Base-by-base conservation (phyloP, 345 rosid genomes). In the Eucalyptus polybractea region DNA sequence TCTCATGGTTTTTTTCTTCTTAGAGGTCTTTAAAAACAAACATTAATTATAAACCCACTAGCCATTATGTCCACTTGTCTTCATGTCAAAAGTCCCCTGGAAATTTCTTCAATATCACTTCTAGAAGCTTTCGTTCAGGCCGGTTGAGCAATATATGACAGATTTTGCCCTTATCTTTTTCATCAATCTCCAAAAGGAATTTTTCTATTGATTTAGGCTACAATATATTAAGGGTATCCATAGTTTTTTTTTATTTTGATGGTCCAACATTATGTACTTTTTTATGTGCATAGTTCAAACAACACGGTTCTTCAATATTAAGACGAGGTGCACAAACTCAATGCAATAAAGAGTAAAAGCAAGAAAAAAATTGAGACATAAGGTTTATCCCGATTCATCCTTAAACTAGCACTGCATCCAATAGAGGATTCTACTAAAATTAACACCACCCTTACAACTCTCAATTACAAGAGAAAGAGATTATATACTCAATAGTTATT, bases 381-480 rank as follows among this genome's bases (percentile, higher is more conserved):
- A 53, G 10, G 5, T 53, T 53, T 53, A 53, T 53, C 58, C 0
- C 10, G 0, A 19, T 53, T 53, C 25, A 53, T 53, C 10, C 58
- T 53, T 53, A 53, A 53, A 53, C 24, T 19, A 2, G 0, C 2
- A 19, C 5, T 1, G 0, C 25, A 53, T 53, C 58, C 58, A 53
- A 53, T 53, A 53, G 58, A 53, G 24, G 58, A 53, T 53, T 53
- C 58, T 53, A 19, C 10, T 53, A 53, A 53, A 53, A 53, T 53
- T 53, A 19, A 53, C 58, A 19, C 58, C 58, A 53, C 58, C 10
- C 58, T 53, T 53, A 53, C 58, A 19, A 19, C 2, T 53, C 58
- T 53, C 24, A 53, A 53, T 53, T 19, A 53, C 58, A 53, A 19
- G 10, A 53, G 25, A 19, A 53, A 53, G 9, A 53, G 24, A 53